Percentiles rank a stretch among this genome's conserved stretches.
Evolutionary conservation across 208 protist species (phyloP).

Genomic region (Herpetomonas samuelpessoai): DNA sequence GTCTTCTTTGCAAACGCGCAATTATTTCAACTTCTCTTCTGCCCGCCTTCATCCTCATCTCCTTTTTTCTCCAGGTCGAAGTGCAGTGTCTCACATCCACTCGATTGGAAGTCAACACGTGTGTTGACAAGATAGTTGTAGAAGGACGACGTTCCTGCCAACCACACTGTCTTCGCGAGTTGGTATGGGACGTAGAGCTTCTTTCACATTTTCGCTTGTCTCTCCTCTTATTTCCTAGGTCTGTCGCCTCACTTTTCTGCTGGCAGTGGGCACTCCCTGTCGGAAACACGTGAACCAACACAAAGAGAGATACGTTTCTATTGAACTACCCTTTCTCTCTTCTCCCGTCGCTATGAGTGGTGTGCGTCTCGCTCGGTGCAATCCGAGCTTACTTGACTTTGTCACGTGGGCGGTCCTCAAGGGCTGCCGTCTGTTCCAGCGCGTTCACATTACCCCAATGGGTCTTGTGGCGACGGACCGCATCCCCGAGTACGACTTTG

Average conservation of each 20-base stretch:
- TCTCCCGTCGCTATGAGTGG: constrained; percentile 25
- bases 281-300: too few relatives aligned
- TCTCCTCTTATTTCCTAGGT: constrained; percentile 12
- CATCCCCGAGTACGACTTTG: constrained; percentile 89
- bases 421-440: constrained; percentile 83
- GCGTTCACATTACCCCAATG: constrained; percentile 73
- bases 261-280: too few relatives aligned
- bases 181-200: too few relatives aligned
- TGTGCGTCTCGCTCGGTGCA: constrained; percentile 65
- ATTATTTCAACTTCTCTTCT: too few relatives aligned
- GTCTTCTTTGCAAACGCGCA: not conserved
- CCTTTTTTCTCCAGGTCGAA: not conserved
- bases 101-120: too few relatives aligned
- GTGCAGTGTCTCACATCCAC: too few relatives aligned
- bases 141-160: not conserved
- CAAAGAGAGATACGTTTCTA: too few relatives aligned
- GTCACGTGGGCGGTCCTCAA: constrained; percentile 87
- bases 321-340: too few relatives aligned
- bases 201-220: too few relatives aligned
- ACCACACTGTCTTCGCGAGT: too few relatives aligned
- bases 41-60: not conserved
- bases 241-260: too few relatives aligned
- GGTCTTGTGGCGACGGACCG: constrained; percentile 73
- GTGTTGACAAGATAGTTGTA: not conserved
- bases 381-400: constrained; percentile 85